Conservation (phyloP, 2,329 filamentous ascomycete genomes). For the Diplodia scrobiculata region DNA sequence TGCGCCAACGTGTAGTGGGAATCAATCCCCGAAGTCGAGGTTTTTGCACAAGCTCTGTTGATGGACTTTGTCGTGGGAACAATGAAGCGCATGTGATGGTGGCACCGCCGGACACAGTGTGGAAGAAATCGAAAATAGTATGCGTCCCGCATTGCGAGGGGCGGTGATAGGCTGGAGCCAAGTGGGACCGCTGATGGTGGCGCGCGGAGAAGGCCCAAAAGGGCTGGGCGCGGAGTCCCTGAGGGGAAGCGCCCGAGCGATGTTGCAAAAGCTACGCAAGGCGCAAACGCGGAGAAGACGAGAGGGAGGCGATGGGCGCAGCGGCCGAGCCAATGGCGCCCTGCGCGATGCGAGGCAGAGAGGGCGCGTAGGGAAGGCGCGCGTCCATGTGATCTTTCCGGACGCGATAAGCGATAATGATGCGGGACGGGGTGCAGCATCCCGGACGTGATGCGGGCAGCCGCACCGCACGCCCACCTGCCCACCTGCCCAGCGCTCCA, state of each 20-base stretch:
- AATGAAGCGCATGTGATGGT: not conserved
- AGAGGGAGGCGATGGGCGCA: not conserved
- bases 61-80: not conserved
- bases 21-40: not conserved
- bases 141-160: not conserved
- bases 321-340: not conserved
- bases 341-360: not conserved
- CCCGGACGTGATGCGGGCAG: constrained; percentile 17
- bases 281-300: constrained; percentile 8
- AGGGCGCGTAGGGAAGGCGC: constrained; percentile 5
- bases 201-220: constrained; percentile 8
- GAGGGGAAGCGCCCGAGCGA: constrained; percentile 1
- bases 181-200: constrained; percentile 7
- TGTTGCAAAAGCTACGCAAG: constrained; percentile 1
- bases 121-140: constrained; percentile 13
- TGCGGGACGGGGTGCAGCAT: not conserved
- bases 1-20: not conserved
- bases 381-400: constrained; percentile 10
- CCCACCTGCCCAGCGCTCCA: constrained; percentile 5
- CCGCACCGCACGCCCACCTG: constrained; percentile 7
- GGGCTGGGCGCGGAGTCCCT: not conserved
- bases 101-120: not conserved
- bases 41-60: not conserved
- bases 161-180: constrained; percentile 2
- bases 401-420: constrained; percentile 13